Evolutionary conservation across 352 stramenopile genomes (phyloP).

Genomic region (Blastocystis sp.): DNA sequence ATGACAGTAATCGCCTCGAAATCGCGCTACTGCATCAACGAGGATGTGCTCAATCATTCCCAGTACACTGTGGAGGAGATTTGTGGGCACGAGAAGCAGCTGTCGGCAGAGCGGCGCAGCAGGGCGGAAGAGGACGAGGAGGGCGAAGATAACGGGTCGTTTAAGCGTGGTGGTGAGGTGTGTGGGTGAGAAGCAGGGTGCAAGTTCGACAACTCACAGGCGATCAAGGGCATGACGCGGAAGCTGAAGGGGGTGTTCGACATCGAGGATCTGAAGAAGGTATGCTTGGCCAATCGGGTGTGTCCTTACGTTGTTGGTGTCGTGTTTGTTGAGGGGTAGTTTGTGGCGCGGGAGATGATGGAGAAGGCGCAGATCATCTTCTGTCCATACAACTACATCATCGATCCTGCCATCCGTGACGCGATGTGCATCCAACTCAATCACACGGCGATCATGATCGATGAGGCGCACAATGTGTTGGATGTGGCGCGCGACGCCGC

Average conservation of each 20-base stretch:
- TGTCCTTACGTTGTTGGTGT: conserved; percentile 80
- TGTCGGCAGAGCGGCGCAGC: background rate
- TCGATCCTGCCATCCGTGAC: conserved; percentile 82
- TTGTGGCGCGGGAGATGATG: conserved; percentile 82
- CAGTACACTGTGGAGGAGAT: conserved; percentile 32
- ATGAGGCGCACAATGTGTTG: conserved; percentile 98
- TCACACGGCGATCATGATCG: conserved; percentile 95
- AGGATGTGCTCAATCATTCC: background rate
- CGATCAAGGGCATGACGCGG: conserved; percentile 16
- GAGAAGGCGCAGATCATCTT: conserved; percentile 91
- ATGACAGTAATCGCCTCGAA: conserved; percentile 62
- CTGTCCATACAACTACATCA: conserved; percentile 99
- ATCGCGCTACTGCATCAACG: conserved; percentile 53
- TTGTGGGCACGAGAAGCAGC: background rate
- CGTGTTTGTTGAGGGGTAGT: background rate
- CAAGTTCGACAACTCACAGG: no score
- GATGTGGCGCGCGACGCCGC: conserved; percentile 86
- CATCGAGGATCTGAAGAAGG: conserved; percentile 93
- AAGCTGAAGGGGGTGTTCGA: conserved; percentile 80
- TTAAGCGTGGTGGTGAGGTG: no score
- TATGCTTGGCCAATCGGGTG: conserved; percentile 72
- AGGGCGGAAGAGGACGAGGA: background rate
- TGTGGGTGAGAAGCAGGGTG: no score
- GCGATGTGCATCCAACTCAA: conserved; percentile 88
- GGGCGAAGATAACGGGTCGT: background rate